Base-by-base conservation (phyloP, 768 basidiomycete genomes). In the Podaxis mareebaensis region DNA sequence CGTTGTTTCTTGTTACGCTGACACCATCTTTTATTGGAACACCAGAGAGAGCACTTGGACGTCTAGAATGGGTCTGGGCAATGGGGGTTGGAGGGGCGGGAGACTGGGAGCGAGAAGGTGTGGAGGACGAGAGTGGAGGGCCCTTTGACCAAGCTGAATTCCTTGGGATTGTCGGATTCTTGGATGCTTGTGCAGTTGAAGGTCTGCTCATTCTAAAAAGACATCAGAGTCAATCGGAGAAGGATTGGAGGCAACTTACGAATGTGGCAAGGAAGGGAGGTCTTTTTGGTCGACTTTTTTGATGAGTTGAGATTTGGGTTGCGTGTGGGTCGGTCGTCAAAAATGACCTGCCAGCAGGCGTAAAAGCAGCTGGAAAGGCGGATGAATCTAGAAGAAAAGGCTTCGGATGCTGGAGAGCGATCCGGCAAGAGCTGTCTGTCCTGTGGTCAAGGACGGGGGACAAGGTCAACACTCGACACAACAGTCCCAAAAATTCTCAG, bases 71-170 rank as follows among this genome's bases (percentile, higher is more conserved):
- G 30, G 88, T 83, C 49, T 74, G 75, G 63, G 81, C 74, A 64
- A 78, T 73, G 54, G 80, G 83, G 58, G 81, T 82, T 48, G 84
- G 72, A 20, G 83, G 85, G 61, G 86, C 90, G 67, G 91, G 90
- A 65, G 91, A 91, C 77, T 92, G 89, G 53, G 92, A 88, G 75
- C 91, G 88, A 64, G 90, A 83, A 65, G 89, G 83, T 62, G 89
- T 77, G 49, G 77, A 71, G 68, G 84, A 76, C 67, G 75, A 83
- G 78, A 84, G 83, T 61, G 94, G 93, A 57, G 93, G 93, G 75
- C 93, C 93, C 83, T 79, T 90, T 79, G 91, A 80, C 94, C 94
- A 96, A 82, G 92, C 93, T 78, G 93, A 93, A 83, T 87, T 86
- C 81, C 83, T 75, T 75, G 89, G 79, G 79, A 89, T 87, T 84